Evolutionary conservation across 768 basidiomycete species (phyloP).

Genomic region (Nidularia pulvinata): DNA sequence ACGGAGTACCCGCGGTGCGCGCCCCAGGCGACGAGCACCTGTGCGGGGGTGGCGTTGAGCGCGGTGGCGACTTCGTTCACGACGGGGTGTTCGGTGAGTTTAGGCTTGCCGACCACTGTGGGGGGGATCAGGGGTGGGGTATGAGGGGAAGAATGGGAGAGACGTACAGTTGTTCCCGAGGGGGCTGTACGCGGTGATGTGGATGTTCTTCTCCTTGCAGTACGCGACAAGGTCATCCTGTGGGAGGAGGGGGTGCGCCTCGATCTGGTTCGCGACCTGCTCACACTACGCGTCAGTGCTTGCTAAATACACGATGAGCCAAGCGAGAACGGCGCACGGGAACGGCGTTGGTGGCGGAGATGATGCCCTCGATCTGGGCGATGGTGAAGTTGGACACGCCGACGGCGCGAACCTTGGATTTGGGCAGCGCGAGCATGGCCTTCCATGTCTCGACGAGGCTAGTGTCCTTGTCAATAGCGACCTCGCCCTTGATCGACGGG

Average conservation of each 20-base stretch:
- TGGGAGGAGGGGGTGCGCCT: constrained; percentile 78
- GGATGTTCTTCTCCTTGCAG: constrained; percentile 69
- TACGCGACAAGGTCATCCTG: constrained; percentile 74
- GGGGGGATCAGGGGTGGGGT: constrained; percentile 1
- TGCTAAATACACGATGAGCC: background rate
- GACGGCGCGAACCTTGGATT: constrained; percentile 59
- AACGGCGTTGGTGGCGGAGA: constrained; percentile 66
- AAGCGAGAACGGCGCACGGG: constrained; percentile 45
- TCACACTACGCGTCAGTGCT: background rate
- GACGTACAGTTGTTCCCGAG: constrained; percentile 78
- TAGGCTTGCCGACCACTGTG: constrained; percentile 59
- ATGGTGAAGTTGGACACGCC: constrained; percentile 87
- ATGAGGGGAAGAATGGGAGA: background rate
- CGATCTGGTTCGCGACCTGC: constrained; percentile 75
- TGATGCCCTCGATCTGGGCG: constrained; percentile 64
- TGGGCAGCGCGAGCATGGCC: constrained; percentile 70
- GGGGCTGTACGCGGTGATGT: constrained; percentile 66
- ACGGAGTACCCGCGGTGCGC: constrained; percentile 74
- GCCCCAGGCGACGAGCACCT: constrained; percentile 86
- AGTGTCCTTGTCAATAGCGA: constrained; percentile 55
- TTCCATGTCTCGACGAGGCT: constrained; percentile 83
- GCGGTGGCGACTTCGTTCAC: constrained; percentile 64
- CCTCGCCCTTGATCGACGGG: constrained; percentile 38
- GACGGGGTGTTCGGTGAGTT: constrained; percentile 65
- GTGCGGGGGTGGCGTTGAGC: constrained; percentile 68